Percentiles rank a stretch among this genome's conserved stretches.
These are phyloP conservation scores for Exsudoporus frostii DNA, from an alignment of 768 basidiomycete species.

Conservation along the genomic window DNA sequence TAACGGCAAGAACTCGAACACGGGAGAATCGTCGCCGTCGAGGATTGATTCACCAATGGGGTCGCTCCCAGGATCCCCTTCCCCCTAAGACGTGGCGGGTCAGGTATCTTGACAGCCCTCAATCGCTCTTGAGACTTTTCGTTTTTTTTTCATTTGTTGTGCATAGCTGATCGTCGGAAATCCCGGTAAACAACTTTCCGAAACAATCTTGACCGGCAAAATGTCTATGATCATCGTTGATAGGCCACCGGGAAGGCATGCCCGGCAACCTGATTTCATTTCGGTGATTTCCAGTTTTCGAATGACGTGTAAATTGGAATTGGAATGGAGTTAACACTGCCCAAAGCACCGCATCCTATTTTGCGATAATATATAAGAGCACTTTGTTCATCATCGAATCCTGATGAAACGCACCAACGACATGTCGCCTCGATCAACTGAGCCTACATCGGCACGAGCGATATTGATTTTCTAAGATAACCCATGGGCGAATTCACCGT, in stretches of 20 bases:
- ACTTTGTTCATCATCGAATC: background rate
- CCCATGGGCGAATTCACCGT: background rate
- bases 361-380: slow-evolving; percentile 1
- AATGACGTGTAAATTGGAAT: background rate
- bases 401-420: slow-evolving; percentile 7
- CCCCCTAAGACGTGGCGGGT: background rate
- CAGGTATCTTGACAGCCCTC: background rate
- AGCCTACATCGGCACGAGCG: background rate
- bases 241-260: slow-evolving; percentile 3
- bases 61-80: background rate
- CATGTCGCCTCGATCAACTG: background rate
- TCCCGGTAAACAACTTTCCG: background rate
- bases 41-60: background rate
- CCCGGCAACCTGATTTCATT: slow-evolving; percentile 23
- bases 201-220: slow-evolving; percentile 1
- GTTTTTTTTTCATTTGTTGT: slow-evolving; percentile 2
- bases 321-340: slow-evolving; percentile 2
- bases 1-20: background rate
- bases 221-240: slow-evolving; percentile 6
- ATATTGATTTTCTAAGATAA: background rate
- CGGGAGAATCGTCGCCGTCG: background rate
- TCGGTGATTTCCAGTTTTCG: slow-evolving; percentile 23
- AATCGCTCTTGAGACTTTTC: background rate
- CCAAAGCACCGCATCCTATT: background rate
- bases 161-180: slow-evolving; percentile 11